A percentile compares a stretch with the other conserved stretches of the same genome.
Evolutionary conservation across 1,284 basidiomycete species (phyloP).

Genomic region (Malassezia sympodialis): DNA sequence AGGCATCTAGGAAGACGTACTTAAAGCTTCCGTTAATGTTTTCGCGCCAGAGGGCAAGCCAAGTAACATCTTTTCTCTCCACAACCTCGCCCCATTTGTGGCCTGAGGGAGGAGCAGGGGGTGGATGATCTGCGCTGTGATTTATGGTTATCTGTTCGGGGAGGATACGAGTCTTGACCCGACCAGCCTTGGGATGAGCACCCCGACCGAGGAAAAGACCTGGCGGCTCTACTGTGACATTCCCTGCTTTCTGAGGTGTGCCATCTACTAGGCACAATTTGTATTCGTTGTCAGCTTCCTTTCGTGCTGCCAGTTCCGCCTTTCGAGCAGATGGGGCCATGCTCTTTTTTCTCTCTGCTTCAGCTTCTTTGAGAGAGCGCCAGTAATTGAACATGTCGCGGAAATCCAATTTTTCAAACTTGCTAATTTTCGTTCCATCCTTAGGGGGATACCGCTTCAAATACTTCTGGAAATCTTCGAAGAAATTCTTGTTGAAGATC

Average conservation of each 20-base stretch:
- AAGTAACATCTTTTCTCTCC: conserved; percentile 43
- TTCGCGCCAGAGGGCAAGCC: conserved; percentile 47
- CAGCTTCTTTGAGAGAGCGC: conserved; percentile 56
- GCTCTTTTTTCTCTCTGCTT: conserved; percentile 84
- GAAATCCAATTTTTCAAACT: conserved; percentile 81
- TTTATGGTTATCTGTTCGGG: conserved; percentile 48
- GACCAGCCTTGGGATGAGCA: conserved; percentile 94
- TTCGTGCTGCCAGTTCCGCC: conserved; percentile 67
- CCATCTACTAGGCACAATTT: conserved; percentile 79
- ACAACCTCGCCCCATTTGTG: conserved; percentile 44
- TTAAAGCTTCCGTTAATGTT: conserved; percentile 46
- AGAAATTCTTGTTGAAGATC: conserved; percentile 91
- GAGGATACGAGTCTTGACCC: conserved; percentile 63
- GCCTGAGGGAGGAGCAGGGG: conserved; percentile 38
- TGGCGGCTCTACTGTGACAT: conserved; percentile 96
- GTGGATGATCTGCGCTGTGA: conserved; percentile 38
- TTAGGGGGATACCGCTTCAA: conserved; percentile 68
- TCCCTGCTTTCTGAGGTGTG: conserved; percentile 92
- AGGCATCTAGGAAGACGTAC: conserved; percentile 46
- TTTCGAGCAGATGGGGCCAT: conserved; percentile 54
- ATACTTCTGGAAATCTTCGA: conserved; percentile 73
- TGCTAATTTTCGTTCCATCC: conserved; percentile 65
- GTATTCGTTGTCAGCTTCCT: conserved; percentile 78
- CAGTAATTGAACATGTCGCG: conserved; percentile 86
- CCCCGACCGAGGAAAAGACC: conserved; percentile 94